These are phyloP conservation scores for Fusarium guadeloupense DNA, from an alignment of 2,329 filamentous ascomycete genomes.

Conservation along the genomic window DNA sequence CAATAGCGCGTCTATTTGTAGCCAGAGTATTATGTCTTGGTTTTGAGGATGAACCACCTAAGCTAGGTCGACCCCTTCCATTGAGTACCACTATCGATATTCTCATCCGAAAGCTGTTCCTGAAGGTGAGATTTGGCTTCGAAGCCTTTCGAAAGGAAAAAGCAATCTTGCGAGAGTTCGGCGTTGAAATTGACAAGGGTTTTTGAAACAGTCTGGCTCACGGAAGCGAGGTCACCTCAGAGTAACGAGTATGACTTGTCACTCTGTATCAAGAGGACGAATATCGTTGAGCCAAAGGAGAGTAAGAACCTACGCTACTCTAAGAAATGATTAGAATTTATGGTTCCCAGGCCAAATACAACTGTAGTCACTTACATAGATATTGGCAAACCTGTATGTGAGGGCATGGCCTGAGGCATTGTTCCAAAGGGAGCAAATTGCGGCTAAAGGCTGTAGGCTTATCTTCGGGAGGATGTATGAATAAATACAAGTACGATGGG, in stretches of 20 bases:
- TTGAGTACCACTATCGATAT: too few relatives aligned
- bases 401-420: constrained; percentile 11
- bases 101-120: too few relatives aligned
- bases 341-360: fast-evolving
- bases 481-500: too few relatives aligned
- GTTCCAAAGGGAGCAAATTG: constrained; percentile 9
- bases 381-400: constrained; percentile 36
- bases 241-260: constrained; percentile 28
- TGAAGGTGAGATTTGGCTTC: too few relatives aligned
- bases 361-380: constrained; percentile 25
- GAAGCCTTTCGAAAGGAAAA: too few relatives aligned
- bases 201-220: constrained; percentile 31
- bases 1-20: too few relatives aligned
- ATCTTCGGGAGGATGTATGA: too few relatives aligned
- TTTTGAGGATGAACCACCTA: too few relatives aligned
- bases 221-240: constrained; percentile 25
- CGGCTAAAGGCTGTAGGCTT: neutral
- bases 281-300: constrained; percentile 41
- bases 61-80: too few relatives aligned
- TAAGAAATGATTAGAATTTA: neutral
- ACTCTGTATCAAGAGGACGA: constrained; percentile 33
- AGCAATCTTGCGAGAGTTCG: too few relatives aligned
- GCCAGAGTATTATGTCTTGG: too few relatives aligned
- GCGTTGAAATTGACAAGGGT: neutral
- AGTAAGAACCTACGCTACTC: constrained; percentile 33